A percentile compares a stretch with the other conserved stretches of the same genome.
Conservation (phyloP, 345 rosid species). For the Pugionium dolabratum region DNA sequence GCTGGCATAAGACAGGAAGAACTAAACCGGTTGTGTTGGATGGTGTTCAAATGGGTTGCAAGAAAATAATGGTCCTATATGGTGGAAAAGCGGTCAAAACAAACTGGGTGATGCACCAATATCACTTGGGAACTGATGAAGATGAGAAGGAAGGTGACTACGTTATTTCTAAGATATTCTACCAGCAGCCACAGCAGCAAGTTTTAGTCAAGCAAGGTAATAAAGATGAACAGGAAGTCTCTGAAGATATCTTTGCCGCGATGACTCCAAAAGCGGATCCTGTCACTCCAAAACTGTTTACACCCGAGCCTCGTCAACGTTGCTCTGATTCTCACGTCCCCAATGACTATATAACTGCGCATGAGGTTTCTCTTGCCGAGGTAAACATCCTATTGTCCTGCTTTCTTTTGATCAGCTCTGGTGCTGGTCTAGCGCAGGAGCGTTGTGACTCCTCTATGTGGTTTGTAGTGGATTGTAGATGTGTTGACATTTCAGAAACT, state of each 20-base stretch:
- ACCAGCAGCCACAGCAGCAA: slow-evolving; percentile 79
- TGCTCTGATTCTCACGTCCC: slow-evolving; percentile 42
- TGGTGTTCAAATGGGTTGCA: slow-evolving; percentile 81
- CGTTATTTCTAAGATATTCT: slow-evolving; percentile 78
- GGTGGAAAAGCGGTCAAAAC: slow-evolving; percentile 86
- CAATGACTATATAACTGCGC: slow-evolving; percentile 31
- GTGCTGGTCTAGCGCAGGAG: slow-evolving; percentile 6
- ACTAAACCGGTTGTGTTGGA: slow-evolving; percentile 79
- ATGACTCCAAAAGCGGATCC: slow-evolving; percentile 61
- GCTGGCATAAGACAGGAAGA: slow-evolving; percentile 97
- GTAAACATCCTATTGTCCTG: slow-evolving; percentile 41
- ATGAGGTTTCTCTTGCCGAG: slow-evolving; percentile 42
- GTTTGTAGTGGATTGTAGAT: neutral
- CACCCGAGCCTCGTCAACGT: slow-evolving; percentile 62
- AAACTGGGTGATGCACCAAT: slow-evolving; percentile 98
- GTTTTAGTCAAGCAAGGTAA: slow-evolving; percentile 48
- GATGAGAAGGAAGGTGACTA: slow-evolving; percentile 89
- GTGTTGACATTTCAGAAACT: neutral
- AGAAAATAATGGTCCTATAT: slow-evolving; percentile 95
- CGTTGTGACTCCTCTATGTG: neutral
- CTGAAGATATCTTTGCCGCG: slow-evolving; percentile 43
- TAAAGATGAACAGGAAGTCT: slow-evolving; percentile 52
- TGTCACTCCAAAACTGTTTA: slow-evolving; percentile 66
- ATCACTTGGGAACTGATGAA: slow-evolving; percentile 87
- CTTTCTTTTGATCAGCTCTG: slow-evolving; percentile 10